phyloP scores from a whole-genome alignment of 2,329 filamentous ascomycete genomes.

The Cladosporium cucumerinum region DNA sequence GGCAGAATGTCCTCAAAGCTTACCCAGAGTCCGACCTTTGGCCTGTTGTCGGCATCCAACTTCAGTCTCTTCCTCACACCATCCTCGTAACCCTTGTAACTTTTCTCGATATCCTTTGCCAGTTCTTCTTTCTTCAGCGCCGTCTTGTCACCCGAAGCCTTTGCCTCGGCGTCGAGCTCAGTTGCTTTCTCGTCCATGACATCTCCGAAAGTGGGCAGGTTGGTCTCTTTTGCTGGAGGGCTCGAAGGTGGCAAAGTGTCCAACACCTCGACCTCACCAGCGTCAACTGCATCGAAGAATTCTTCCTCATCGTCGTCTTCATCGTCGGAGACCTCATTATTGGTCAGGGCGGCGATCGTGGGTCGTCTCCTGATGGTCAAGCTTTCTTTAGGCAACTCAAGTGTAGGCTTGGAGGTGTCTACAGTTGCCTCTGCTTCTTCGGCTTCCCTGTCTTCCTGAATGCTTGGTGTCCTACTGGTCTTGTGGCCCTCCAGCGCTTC shows the following conservation, averaged over 20 bases:
- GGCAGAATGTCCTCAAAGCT: constrained; percentile 35
- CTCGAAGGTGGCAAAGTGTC: constrained; percentile 56
- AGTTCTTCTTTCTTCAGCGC: constrained; percentile 40
- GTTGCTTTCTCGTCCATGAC: constrained; percentile 22
- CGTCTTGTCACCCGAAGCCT: constrained; percentile 47
- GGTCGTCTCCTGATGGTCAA: constrained; percentile 54
- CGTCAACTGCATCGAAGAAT: constrained; percentile 96
- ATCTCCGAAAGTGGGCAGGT: constrained; percentile 19
- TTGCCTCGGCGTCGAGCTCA: constrained; percentile 22
- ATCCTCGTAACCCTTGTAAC: constrained; percentile 89
- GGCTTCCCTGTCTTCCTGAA: constrained; percentile 5
- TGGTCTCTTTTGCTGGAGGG: constrained; percentile 15
- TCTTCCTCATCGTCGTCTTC: constrained; percentile 85
- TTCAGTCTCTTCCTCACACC: constrained; percentile 75
- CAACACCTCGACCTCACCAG: constrained; percentile 80
- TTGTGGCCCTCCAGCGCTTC: constrained; percentile 67
- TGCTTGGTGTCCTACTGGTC: constrained; percentile 8
- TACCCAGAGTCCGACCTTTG: constrained; percentile 95
- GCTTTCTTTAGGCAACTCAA: constrained; percentile 26
- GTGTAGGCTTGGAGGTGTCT: constrained; percentile 17
- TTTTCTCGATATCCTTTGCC: constrained; percentile 65
- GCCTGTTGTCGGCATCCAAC: constrained; percentile 86
- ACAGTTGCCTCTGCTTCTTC: constrained; percentile 5
- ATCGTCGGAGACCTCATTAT: constrained; percentile 67
- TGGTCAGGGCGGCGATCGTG: constrained; percentile 65